Evolutionary conservation across 2,329 filamentous ascomycete species (phyloP).

Genomic region (Xylariaceae sp.): DNA sequence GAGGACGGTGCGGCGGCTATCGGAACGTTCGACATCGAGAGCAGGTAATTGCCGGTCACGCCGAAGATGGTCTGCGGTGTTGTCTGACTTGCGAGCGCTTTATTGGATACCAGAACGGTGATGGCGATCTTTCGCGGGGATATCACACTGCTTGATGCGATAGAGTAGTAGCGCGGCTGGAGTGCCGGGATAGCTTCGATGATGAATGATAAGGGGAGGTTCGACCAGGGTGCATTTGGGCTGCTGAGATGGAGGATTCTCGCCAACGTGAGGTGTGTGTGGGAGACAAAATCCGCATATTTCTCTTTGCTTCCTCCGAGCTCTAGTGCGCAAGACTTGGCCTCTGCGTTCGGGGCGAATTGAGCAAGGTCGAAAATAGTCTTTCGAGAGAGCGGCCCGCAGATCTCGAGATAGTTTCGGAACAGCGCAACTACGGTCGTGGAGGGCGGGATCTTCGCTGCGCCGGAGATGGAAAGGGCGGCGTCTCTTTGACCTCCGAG

Average conservation of each 20-base stretch:
- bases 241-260: too few species aligned
- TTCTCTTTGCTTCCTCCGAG: too few species aligned
- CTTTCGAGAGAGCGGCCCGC: constrained; percentile 44
- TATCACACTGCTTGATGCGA: constrained; percentile 54
- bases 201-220: constrained; percentile 56
- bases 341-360: constrained; percentile 29
- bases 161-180: constrained; percentile 61
- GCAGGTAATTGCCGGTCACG: too few species aligned
- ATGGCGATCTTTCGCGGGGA: constrained; percentile 46
- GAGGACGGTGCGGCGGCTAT: too few species aligned
- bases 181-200: constrained; percentile 59
- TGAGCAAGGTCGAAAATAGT: constrained; percentile 40
- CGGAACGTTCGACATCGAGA: too few species aligned
- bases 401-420: constrained; percentile 48
- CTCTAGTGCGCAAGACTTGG: too few species aligned
- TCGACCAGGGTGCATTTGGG: constrained; percentile 30
- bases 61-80: too few species aligned
- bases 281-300: too few species aligned
- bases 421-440: constrained; percentile 42
- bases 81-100: too few species aligned
- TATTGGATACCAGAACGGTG: constrained; percentile 29
- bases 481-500: too few species aligned
- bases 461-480: too few species aligned
- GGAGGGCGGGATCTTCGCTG: constrained; percentile 34
- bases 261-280: too few species aligned